A percentile compares a stretch with the other conserved stretches of the same genome.
Evolutionary conservation across 176 grass and related monocot genomes (phyloP).

Genomic region (Cenchrus americanus): DNA sequence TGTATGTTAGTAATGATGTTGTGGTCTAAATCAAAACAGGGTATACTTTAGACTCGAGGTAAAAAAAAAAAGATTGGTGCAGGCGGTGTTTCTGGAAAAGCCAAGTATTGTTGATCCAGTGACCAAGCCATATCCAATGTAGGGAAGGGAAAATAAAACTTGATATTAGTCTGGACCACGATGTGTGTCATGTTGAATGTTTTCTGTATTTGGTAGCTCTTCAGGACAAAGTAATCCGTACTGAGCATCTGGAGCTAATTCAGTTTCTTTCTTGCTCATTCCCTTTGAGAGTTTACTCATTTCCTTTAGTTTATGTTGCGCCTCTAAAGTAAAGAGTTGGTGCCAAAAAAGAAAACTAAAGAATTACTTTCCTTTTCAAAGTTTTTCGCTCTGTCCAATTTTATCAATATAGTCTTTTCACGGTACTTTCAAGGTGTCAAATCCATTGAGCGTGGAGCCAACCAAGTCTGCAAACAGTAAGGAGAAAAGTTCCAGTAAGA

Average conservation of each 20-base stretch:
- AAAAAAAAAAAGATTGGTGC: not conserved
- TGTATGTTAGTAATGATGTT: not conserved
- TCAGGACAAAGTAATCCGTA: not conserved
- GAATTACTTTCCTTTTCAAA: constrained; percentile 5
- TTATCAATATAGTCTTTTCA: constrained; percentile 4
- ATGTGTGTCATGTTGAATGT: not conserved
- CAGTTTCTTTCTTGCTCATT: not conserved
- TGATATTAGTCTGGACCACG: not conserved
- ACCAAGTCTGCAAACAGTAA: constrained; percentile 69
- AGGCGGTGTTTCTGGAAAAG: not conserved
- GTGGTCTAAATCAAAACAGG: not conserved
- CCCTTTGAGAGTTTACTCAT: constrained; percentile 10
- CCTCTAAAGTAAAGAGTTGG: not conserved
- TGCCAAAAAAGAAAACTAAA: too few relatives aligned
- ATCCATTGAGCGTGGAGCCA: constrained; percentile 61
- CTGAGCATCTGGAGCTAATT: not conserved
- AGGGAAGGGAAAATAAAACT: constrained; percentile 6
- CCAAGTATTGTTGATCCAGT: not conserved
- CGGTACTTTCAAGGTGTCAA: constrained; percentile 52
- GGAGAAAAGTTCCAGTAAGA: constrained; percentile 70
- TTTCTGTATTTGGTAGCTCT: not conserved
- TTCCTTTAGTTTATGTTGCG: not conserved
- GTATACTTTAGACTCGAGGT: not conserved
- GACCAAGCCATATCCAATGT: not conserved
- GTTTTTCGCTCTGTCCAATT: not conserved